Conservation (phyloP, 2,329 filamentous ascomycete genomes). For the Zalaria sp. region DNA sequence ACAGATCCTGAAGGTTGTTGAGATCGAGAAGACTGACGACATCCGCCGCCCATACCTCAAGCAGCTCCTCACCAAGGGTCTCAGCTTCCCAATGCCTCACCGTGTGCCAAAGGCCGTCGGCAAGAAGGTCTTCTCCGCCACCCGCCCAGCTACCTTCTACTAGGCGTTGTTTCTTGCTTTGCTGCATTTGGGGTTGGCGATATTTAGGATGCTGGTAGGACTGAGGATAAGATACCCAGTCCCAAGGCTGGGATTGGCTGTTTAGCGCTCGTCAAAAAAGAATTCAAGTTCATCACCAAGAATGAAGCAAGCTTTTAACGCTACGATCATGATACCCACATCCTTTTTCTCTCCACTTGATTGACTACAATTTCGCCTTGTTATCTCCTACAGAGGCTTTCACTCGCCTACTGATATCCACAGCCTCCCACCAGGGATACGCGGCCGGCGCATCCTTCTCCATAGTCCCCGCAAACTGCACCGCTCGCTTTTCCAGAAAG, state of each 20-base stretch:
- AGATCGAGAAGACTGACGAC: conserved; percentile 87
- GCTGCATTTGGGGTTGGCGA: neutral
- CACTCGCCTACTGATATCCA: conserved; percentile 30
- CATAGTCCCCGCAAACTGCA: conserved; percentile 47
- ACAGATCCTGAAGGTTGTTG: conserved; percentile 95
- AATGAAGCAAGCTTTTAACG: too few relatives aligned
- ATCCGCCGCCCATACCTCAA: conserved; percentile 99
- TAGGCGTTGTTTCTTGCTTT: conserved; percentile 39
- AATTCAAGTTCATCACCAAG: neutral
- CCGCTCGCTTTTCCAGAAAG: conserved; percentile 56
- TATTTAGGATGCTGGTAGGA: neutral
- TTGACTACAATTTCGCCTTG: conserved; percentile 14
- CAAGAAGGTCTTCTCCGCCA: conserved; percentile 87
- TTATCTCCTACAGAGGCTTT: conserved; percentile 16
- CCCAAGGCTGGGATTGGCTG: neutral
- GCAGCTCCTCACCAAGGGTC: conserved; percentile 88
- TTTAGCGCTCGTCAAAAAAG: neutral
- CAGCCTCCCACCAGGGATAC: conserved; percentile 56
- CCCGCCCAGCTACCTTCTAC: conserved; percentile 94
- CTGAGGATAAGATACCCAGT: neutral
- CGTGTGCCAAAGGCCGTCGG: conserved; percentile 68
- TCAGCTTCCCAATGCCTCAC: conserved; percentile 98
- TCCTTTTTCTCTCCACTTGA: neutral
- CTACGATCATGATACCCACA: too few relatives aligned
- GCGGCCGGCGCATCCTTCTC: conserved; percentile 43